phyloP scores from a whole-genome alignment of 805 yeast genomes.

The Lachancea quebecensis region DNA sequence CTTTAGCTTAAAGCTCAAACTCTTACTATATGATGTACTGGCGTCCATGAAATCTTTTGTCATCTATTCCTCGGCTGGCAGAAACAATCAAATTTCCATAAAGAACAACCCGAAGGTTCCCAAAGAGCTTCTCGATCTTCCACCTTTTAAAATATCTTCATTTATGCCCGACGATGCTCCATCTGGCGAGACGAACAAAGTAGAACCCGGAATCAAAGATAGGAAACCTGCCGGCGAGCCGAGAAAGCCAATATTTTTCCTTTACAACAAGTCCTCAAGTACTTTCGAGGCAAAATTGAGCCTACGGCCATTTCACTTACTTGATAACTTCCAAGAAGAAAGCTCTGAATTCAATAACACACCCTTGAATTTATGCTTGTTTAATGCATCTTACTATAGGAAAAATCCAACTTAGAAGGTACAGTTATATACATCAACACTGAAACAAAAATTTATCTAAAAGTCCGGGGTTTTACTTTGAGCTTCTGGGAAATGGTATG shows the following conservation, averaged over 20 bases:
- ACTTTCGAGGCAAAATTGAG: conserved; percentile 14
- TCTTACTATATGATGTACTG: conserved; percentile 28
- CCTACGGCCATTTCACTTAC: conserved; percentile 23
- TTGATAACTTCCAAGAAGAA: conserved; percentile 23
- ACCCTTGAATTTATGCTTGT: conserved; percentile 25
- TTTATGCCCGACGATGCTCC: conserved; percentile 11
- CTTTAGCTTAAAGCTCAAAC: conserved; percentile 24
- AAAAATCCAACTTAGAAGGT: conserved; percentile 22
- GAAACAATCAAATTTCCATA: not conserved
- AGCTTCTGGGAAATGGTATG: too few species aligned
- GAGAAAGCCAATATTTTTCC: conserved; percentile 6
- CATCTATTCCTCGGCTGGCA: conserved; percentile 18
- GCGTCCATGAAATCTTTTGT: conserved; percentile 27
- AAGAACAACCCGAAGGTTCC: conserved; percentile 16
- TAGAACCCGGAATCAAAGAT: conserved; percentile 4
- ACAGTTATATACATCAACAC: too few species aligned
- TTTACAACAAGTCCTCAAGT: conserved; percentile 19
- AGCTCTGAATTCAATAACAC: conserved; percentile 23
- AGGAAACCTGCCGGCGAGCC: not conserved
- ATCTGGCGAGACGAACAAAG: not conserved
- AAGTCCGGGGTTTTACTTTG: too few species aligned
- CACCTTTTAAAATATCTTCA: conserved; percentile 31
- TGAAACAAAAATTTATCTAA: not conserved
- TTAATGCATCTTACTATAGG: conserved; percentile 25
- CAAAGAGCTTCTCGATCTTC: conserved; percentile 17